Base-by-base conservation (phyloP, 768 basidiomycete species). In the Kwoniella sp. region DNA sequence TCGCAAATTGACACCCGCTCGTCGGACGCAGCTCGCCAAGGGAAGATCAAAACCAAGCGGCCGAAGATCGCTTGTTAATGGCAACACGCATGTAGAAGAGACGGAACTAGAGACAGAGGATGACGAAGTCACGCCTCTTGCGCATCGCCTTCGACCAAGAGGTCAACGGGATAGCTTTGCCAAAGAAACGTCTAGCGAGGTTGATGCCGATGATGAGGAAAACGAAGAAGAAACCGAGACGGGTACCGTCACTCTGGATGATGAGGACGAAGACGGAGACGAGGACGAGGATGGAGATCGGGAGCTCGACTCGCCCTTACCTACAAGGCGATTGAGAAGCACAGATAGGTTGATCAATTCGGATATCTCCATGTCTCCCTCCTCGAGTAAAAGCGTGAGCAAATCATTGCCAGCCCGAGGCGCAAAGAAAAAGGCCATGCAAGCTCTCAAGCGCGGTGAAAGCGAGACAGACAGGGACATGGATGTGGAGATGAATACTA, bases 381-480 rank as follows among this genome's bases (percentile, higher is more conserved):
- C 25, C 9, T 55, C 57, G 37, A 41, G 50, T 34, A 34, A 25
- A 9, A 37, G 20, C 20, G 37, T 28, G 13, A 34, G 52, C 7
- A 55, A 57, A 55, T 22, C 48, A 7, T 31, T 71, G n/a, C 75
- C 73, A n/a, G 34, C 53, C 5, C 61, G 75, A 53, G 59, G 61
- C 29, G 73, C 75, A 1, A 73, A 73, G 56, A 52, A 31, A 37
- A 66, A 60, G 34, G 76, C 73, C 15, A 66, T 71, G 23, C 67
- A 68, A 37, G 71, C 73, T 17, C 54, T 76, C 34, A 65, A 68
- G 48, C 69, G 55, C 25, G 67, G 61, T 12, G 72, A 73, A 48
- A 71, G 68, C 37, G 71, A 72, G 26, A 87, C 86, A 31, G 90
- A 89, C 55, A 88, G 88, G 41, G 90, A 89, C 65, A 85, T 84